A percentile compares a stretch with the other conserved stretches of the same genome.
phyloP scores from a whole-genome alignment of 2,329 filamentous ascomycete genomes.

The Gremmenia infestans region DNA sequence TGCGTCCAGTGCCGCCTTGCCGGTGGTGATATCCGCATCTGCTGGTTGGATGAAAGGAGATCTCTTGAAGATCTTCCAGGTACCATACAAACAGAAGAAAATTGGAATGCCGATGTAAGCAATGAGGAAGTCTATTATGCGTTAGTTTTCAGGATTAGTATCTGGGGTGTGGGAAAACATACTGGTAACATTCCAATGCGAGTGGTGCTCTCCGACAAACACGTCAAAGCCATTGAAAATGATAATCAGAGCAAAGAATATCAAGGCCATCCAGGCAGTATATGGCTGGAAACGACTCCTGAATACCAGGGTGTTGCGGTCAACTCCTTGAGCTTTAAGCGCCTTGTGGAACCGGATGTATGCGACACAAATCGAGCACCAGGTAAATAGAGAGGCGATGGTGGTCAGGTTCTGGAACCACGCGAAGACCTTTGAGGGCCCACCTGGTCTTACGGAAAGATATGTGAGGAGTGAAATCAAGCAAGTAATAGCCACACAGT shows the following conservation, averaged over 20 bases:
- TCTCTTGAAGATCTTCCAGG: slow-evolving; percentile 66
- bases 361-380: slow-evolving; percentile 62
- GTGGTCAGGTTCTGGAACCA: slow-evolving; percentile 55
- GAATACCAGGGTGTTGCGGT: slow-evolving; percentile 64
- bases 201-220: slow-evolving; percentile 55
- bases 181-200: slow-evolving; percentile 59
- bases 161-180: slow-evolving; percentile 5
- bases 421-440: slow-evolving; percentile 33
- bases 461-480: slow-evolving; percentile 67
- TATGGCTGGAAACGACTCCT: slow-evolving; percentile 66
- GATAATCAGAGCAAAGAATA: slow-evolving; percentile 63
- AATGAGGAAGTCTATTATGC: slow-evolving; percentile 66
- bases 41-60: slow-evolving; percentile 41
- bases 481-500: slow-evolving; percentile 63
- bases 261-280: slow-evolving; percentile 59
- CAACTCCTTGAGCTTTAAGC: slow-evolving; percentile 62
- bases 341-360: slow-evolving; percentile 71
- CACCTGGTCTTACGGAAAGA: slow-evolving; percentile 58
- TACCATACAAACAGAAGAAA: slow-evolving; percentile 63
- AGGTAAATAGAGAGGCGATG: slow-evolving; percentile 71
- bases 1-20: slow-evolving; percentile 41
- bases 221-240: slow-evolving; percentile 73
- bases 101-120: slow-evolving; percentile 68
- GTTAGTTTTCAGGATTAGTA: slow-evolving; percentile 44
- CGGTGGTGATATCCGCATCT: slow-evolving; percentile 41